Evolutionary conservation across 176 grass and related monocot species (phyloP).

Genomic region (Olyra latifolia): DNA sequence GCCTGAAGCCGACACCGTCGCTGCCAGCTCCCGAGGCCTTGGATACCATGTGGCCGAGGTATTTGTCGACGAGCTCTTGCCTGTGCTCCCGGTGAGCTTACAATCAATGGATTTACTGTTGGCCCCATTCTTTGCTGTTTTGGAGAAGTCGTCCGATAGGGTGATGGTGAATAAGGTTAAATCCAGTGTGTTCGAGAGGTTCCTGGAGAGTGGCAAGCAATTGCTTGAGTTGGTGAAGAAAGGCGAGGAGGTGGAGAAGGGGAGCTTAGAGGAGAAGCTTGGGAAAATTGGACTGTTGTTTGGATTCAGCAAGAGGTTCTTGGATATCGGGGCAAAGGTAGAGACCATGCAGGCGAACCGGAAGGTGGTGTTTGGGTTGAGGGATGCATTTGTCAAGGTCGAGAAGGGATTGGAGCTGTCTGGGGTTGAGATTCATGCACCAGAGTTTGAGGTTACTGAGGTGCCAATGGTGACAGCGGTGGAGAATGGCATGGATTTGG

Average conservation of each 20-base stretch:
- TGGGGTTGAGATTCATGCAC: conserved; percentile 41
- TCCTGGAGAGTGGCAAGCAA: conserved; percentile 46
- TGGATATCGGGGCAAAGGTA: conserved; percentile 55
- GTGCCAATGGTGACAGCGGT: not conserved
- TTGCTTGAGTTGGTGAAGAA: conserved; percentile 54
- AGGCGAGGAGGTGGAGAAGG: conserved; percentile 51
- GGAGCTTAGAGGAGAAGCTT: conserved; percentile 58
- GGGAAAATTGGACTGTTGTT: conserved; percentile 60
- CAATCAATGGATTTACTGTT: conserved; percentile 47
- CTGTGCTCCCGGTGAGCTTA: conserved; percentile 54
- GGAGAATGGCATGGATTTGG: conserved; percentile 30
- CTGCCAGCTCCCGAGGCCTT: conserved; percentile 39
- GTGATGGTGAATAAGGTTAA: conserved; percentile 78
- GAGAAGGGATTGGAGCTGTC: conserved; percentile 71
- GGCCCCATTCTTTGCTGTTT: conserved; percentile 60
- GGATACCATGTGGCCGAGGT: conserved; percentile 79
- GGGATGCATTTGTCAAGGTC: conserved; percentile 71
- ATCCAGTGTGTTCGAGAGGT: conserved; percentile 58
- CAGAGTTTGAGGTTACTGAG: conserved; percentile 22
- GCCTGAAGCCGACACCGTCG: conserved; percentile 33
- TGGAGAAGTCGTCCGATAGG: conserved; percentile 64
- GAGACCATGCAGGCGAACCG: conserved; percentile 73
- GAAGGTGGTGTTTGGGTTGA: conserved; percentile 63
- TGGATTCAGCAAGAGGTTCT: conserved; percentile 62
- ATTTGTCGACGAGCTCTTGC: conserved; percentile 76